Base-by-base conservation (phyloP, 2,329 filamentous ascomycete species). In the Exophiala mesophila region DNA sequence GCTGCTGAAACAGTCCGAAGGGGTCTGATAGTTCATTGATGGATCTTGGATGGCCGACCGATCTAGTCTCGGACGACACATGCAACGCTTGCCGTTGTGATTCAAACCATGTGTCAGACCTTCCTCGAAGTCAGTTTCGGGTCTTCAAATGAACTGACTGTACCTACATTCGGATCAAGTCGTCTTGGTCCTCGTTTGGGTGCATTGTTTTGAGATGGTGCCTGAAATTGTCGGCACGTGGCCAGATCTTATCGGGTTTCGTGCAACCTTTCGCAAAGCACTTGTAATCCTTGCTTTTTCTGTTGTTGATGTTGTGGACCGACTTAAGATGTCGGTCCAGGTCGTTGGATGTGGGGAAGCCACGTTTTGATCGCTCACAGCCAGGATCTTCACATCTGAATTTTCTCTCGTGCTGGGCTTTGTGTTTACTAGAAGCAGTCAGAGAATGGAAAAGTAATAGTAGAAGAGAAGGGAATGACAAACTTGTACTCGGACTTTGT, bases 201-300 rank as follows among this genome's bases (percentile, higher is more conserved):
- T 95, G 88, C 55, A 86, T 78, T 8, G 82, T 76, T 36, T 67
- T 70, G 33, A 94, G 72, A 59, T 96, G 89, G 24, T 83, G 79
- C 47, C 82, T 82, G 61, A 95, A 95, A 57, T 96, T 96, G 62
- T 96, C 89, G 37, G 82, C 70, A 16, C 89, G 77, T 1, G 84
- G 83, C 86, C 86, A 95, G 24, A 73, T 66, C 60, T 94, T 94
- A 1, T 68, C 68, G 48, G 71, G 80, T 17, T 69, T 74, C 17
- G 66, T 69, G 55, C 83, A 88, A 16, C 66, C 56, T 5, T 63
- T 63, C 4, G 76, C 66, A 37, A 70, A 71, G 58, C 85, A 92
- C 42, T 71, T 73, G 51, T 74, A 86, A 28, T 69, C 69, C 46
- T 73, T 73, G 32, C 67, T 69, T 0, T 45, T 45, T 15, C 48